Evolutionary conservation across 106 monocot species (phyloP), one percentile per base, ranked within the genome.

Genomic region (Gastrodia elata): DNA sequence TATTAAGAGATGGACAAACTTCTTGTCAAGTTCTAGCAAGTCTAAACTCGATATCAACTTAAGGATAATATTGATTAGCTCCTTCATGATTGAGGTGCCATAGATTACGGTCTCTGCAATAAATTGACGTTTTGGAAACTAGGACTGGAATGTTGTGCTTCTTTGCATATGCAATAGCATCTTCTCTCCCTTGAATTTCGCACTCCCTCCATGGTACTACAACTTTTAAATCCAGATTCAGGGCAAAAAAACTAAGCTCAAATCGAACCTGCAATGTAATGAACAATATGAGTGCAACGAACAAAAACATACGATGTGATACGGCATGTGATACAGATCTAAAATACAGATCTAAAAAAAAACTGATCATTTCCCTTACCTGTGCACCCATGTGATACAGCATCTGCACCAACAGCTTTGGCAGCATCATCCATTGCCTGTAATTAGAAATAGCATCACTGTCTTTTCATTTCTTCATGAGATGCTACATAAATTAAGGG

Each of bases 141-240:
- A 93, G 84, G 35, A 98, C 86, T 65, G 93, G 90, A 67, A 98
- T 73, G 80, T 93, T 82, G 37, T 91, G 87, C 46, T 98, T 98
- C 77, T 86, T 93, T 10, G 97, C 97, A 88, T 93, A 98, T 33
- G 93, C 90, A 57, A 98, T 88, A 39, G 97, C 97, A 80, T 98
- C 97, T 80, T 98, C 97, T 37, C 97, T 78, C 11, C 97, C 97
- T 35, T 75, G 86, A 36, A 98, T 98, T 2, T 93, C 93, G 93
- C 97, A 98, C 69, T 98, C 97, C 76, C 97, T 85, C 97, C 97
- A 97, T 43, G 93, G 97, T 39, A 90, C 93, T 56, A 98, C 97
- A 68, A 98, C 88, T 73, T 93, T 75, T 30, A 98, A 87, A 67
- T 88, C 80, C 22, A 93, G 97, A 59, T 98, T 93, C 73, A 93